These are phyloP conservation scores for Vaccinium corymbosum DNA, from an alignment of 148 eudicot species.

Conservation along the genomic window DNA sequence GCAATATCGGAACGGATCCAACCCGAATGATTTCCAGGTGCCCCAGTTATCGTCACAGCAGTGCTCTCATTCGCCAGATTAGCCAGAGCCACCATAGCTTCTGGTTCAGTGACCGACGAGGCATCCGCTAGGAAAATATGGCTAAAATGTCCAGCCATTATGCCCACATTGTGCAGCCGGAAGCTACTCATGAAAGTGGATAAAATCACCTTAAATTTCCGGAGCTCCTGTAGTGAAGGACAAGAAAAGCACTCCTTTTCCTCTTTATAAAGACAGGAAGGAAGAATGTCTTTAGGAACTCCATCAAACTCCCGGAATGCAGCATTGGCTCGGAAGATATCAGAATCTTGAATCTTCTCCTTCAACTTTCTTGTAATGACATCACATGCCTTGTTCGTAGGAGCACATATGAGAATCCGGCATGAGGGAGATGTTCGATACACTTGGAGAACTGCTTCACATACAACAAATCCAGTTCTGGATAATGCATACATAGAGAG, in stretches of 20 bases:
- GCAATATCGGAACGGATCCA: constrained; percentile 26
- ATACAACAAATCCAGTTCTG: background rate
- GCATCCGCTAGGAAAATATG: constrained; percentile 28
- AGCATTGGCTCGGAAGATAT: constrained; percentile 31
- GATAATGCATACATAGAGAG: background rate
- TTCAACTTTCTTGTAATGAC: constrained; percentile 10
- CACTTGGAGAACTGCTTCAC: constrained; percentile 12
- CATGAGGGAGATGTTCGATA: constrained; percentile 15
- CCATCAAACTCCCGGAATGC: constrained; percentile 29
- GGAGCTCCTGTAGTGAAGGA: constrained; percentile 20
- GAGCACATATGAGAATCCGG: constrained; percentile 22
- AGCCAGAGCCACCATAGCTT: constrained; percentile 24
- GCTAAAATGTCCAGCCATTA: constrained; percentile 27
- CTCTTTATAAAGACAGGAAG: constrained; percentile 13
- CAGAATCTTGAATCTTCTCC: constrained; percentile 11
- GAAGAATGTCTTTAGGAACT: constrained; percentile 26
- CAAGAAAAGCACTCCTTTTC: constrained; percentile 16
- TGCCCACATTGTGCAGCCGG: constrained; percentile 19
- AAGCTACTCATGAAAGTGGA: constrained; percentile 30
- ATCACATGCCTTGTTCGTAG: constrained; percentile 21
- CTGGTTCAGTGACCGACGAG: constrained; percentile 23
- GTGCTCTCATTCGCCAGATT: constrained; percentile 24
- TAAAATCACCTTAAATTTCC: constrained; percentile 16
- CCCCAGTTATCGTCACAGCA: constrained; percentile 18
- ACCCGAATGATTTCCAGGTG: constrained; percentile 13